Evolutionary conservation across 1,139 yeast species (phyloP), one percentile per base, ranked within the genome.

Genomic region (Yamadazyma sp.): DNA sequence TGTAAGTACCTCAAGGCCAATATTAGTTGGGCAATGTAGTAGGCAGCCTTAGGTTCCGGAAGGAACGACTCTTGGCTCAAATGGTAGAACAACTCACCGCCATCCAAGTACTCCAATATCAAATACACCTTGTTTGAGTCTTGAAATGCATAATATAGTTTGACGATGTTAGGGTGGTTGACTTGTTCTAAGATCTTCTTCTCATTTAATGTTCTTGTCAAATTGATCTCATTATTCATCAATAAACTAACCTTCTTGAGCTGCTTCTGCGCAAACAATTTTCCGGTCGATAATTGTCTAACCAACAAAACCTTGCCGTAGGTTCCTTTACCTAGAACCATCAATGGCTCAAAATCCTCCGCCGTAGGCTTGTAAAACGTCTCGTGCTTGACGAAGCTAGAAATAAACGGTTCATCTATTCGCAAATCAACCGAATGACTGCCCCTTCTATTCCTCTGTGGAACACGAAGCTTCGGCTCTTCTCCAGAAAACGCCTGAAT

Each of bases 31-130:
- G 96, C 96, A 8, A 87, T 78, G 55, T 91, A 91, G 56, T 82
- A 83, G 2, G 94, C 76, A 0, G 95, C 87, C 35, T 82, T 79
- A 37, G 79, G 79, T 58, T 91, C 98, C 35, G 84, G 82, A 50
- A 78, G 53, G 45, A 66, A 70, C 33, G 58, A 59, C 41, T 69
- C 69, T 46, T 71, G 71, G 0, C 78, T 75, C 51, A 91, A 69
- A 62, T 91, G 96, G 47, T 82, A 88, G 58, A 91, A 91, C 36
- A 91, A 64, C 60, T 91, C 98, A 11, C 98, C 98, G 8, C 98
- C 98, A 41, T 91, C 95, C 20, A 92, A 81, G 55, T 87, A 91
- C 57, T 91, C 96, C 43, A 91, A 65, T 18, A 89, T 77, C 40
- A 91, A 61, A 56, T 91, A 91, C 27, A 91, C 76, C 58, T 87